Evolutionary conservation across 2,329 filamentous ascomycete species (phyloP).

Genomic region (Cyanodermella asteris): DNA sequence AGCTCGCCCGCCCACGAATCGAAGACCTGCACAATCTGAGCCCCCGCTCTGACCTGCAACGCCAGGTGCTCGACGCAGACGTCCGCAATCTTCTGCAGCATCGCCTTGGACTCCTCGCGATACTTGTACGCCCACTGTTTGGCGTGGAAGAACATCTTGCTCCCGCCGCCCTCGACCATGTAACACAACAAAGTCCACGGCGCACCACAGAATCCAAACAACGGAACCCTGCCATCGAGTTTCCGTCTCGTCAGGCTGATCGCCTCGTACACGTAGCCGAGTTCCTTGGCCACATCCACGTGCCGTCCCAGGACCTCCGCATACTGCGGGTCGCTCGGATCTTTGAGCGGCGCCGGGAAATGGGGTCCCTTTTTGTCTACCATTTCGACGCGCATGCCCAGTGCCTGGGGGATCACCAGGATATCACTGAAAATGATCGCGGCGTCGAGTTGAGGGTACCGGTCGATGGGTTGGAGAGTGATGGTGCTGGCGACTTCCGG

Average conservation of each 20-base stretch:
- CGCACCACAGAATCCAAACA: slow-evolving; percentile 92
- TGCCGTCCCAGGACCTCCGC: slow-evolving; percentile 48
- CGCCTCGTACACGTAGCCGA: slow-evolving; percentile 89
- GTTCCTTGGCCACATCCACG: slow-evolving; percentile 64
- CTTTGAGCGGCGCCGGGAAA: slow-evolving; percentile 66
- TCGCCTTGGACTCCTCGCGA: slow-evolving; percentile 51
- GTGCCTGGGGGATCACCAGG: slow-evolving; percentile 86
- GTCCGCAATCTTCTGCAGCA: slow-evolving; percentile 80
- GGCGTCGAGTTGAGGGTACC: slow-evolving; percentile 74
- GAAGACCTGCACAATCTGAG: slow-evolving; percentile 91
- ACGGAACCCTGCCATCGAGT: slow-evolving; percentile 64
- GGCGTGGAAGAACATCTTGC: slow-evolving; percentile 77
- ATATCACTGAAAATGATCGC: slow-evolving; percentile 99
- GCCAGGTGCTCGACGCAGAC: slow-evolving; percentile 90
- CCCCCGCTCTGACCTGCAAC: slow-evolving; percentile 76
- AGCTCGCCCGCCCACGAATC: slow-evolving; percentile 96
- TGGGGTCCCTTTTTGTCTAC: slow-evolving; percentile 90
- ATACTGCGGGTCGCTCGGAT: slow-evolving; percentile 69
- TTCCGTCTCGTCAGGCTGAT: slow-evolving; percentile 82
- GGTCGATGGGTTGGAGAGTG: slow-evolving; percentile 85
- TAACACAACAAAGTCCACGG: slow-evolving; percentile 96
- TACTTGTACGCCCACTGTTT: slow-evolving; percentile 97
- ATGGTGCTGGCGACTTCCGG: slow-evolving; percentile 84
- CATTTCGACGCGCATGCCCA: slow-evolving; percentile 99
- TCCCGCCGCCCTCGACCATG: slow-evolving; percentile 95